Evolutionary conservation across 2,329 filamentous ascomycete species (phyloP), one percentile per base, ranked within the genome.

Genomic region (Colletotrichum somersetense): DNA sequence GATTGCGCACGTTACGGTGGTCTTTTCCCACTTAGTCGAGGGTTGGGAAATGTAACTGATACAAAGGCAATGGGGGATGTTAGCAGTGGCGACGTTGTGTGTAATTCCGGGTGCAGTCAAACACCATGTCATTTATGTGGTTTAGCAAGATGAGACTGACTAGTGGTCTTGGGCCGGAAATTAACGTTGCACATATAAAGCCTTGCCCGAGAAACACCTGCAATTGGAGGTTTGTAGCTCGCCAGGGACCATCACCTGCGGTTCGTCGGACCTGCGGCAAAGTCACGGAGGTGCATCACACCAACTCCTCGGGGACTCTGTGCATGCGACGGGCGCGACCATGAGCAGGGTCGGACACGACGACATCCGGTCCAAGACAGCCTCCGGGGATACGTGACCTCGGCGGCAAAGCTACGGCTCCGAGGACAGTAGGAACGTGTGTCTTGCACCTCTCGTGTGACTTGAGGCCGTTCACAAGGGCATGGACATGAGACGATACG

Each of bases 341-440:
- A 35, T 35, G 35, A 35, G 35, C 35, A 35, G 35, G 35, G 35
- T 35, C 8, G 35, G 8, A 35, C 35, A 35, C 35, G 35, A 10
- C 35, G 10, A 35, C 40, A 14, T 33, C 3, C 20, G 18, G 57
- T 16, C 33, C 30, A 61, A 72, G 66, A 64, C 69, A 72, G 35
- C 33, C n/a, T 16, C 55, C 3, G 44, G 62, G 35, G 18, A 10
- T 23, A 48, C 33, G 33, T 40, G 46, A 44, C 23, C 33, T 38
- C 26, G 20, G 5, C 30, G 5, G 12, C 30, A 62, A 16, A 20
- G 18, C 42, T 48, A 42, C 48, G 40, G 40, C 48, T 50, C 33
- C 46, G 46, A n/a, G n/a, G 35, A 42, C 26, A 33, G 62, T 16
- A 16, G 23, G 23, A 23, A 20, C 35, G 20, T 33, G 11, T 16